Conservation (phyloP, 768 basidiomycete genomes). For the Mycena rosella region DNA sequence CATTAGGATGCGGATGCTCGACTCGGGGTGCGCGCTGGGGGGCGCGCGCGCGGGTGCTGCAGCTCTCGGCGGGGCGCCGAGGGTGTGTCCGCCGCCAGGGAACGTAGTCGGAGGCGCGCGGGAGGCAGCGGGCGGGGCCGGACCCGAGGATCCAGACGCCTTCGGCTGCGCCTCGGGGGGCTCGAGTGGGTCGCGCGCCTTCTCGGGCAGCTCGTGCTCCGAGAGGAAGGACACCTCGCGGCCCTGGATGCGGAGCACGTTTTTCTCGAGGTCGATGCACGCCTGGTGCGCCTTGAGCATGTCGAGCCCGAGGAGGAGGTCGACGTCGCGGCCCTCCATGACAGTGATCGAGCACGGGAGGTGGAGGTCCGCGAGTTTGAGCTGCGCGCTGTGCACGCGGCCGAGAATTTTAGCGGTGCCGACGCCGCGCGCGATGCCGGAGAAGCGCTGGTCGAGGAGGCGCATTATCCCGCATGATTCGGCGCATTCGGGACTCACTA, state of each 20-base stretch:
- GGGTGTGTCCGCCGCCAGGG: constrained; percentile 76
- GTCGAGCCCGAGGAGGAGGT: constrained; percentile 98
- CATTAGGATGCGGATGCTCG: constrained; percentile 73
- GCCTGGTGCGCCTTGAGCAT: constrained; percentile 99
- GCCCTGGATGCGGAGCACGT: constrained; percentile 91
- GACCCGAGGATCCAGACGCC: constrained; percentile 37
- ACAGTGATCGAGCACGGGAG: constrained; percentile 95
- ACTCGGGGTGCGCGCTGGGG: constrained; percentile 64
- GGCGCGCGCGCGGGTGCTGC: constrained; percentile 40
- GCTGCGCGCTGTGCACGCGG: constrained; percentile 92
- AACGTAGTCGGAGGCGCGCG: constrained; percentile 54
- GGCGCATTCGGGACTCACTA: constrained; percentile 94
- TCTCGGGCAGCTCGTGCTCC: constrained; percentile 94
- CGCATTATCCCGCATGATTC: constrained; percentile 96
- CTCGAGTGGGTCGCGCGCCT: constrained; percentile 65
- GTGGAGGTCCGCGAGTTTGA: constrained; percentile 86
- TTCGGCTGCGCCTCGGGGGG: constrained; percentile 34
- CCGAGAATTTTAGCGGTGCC: constrained; percentile 96
- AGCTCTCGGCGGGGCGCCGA: constrained; percentile 61
- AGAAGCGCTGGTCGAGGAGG: constrained; percentile 86
- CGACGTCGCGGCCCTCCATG: constrained; percentile 95
- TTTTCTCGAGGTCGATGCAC: constrained; percentile 92
- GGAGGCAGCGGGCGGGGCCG: constrained; percentile 35
- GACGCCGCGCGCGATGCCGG: constrained; percentile 93
- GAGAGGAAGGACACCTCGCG: constrained; percentile 90